These are phyloP conservation scores for Malassezia caprae DNA, from an alignment of 1,284 basidiomycete species.

Conservation along the genomic window DNA sequence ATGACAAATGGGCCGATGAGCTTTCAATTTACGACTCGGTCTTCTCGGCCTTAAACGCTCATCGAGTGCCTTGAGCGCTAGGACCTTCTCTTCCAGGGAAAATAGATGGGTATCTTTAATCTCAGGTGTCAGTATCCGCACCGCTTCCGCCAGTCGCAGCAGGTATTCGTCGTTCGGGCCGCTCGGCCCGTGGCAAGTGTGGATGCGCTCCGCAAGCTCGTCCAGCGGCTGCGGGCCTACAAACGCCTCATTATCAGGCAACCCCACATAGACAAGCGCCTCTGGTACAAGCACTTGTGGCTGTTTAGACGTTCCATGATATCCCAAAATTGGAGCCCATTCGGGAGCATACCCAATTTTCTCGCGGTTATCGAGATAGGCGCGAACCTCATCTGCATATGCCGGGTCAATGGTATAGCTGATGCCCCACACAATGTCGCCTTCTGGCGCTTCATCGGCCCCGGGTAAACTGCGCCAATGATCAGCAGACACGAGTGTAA, in stretches of 20 bases:
- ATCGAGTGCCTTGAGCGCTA: conserved; percentile 21
- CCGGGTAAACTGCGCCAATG: conserved; percentile 56
- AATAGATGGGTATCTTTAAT: conserved; percentile 67
- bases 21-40: neutral
- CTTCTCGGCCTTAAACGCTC: neutral
- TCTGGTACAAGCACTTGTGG: conserved; percentile 53
- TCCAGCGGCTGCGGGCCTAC: conserved; percentile 69
- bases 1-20: neutral
- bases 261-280: conserved; percentile 62
- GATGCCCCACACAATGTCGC: conserved; percentile 66
- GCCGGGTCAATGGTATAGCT: conserved; percentile 72
- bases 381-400: conserved; percentile 63
- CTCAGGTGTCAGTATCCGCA: conserved; percentile 61
- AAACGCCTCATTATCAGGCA: conserved; percentile 67
- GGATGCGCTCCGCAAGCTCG: conserved; percentile 60
- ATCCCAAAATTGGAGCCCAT: conserved; percentile 19
- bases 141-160: conserved; percentile 60
- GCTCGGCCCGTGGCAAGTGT: conserved; percentile 65
- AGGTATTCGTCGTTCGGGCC: conserved; percentile 75
- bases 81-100: conserved; percentile 57
- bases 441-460: conserved; percentile 52
- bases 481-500: conserved; percentile 71
- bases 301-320: neutral
- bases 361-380: conserved; percentile 73
- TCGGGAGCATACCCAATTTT: conserved; percentile 54